Conservation (phyloP, 345 rosid species). For the rapeseed (Brassica napus) region Da-Ae NC_063451.1:45364001-45364500, state of each 20-base stretch:
- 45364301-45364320: constrained; percentile 93
- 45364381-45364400: no score
- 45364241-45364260: constrained; percentile 87
- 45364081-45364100: constrained; percentile 66
- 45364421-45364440: constrained; percentile 76
- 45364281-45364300: constrained; percentile 97
- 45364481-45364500: constrained; percentile 93
- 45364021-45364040: constrained; percentile 94
- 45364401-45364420: neutral
- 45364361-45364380: no score
- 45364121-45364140: constrained; percentile 74
- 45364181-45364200: constrained; percentile 2
- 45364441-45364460: constrained; percentile 80
- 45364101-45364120: constrained; percentile 85
- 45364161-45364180: neutral
- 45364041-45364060: constrained; percentile 86
- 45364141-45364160: constrained; percentile 32
- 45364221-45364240: constrained; percentile 79
- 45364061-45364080: constrained; percentile 77
- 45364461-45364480: constrained; percentile 86
- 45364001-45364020: constrained; percentile 81
- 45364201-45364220: constrained; percentile 11
- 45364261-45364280: constrained; percentile 97
- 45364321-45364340: constrained; percentile 90
- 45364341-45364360: constrained; percentile 68